A percentile compares a stretch with the other conserved stretches of the same genome.
Evolutionary conservation across 1,284 basidiomycete species (phyloP).

Genomic region (Hemileia vastatrix): DNA sequence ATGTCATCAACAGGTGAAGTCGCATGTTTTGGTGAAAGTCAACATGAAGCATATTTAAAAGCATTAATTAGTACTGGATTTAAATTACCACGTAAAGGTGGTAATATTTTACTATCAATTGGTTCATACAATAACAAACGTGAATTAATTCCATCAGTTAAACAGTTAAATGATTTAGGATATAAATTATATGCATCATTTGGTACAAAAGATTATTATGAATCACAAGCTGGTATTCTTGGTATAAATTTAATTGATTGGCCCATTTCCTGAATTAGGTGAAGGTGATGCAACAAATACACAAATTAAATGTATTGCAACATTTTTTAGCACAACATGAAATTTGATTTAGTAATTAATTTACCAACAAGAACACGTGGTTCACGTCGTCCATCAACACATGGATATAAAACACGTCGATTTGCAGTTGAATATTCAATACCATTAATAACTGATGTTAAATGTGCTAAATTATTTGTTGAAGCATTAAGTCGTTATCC

Average conservation of each 20-base stretch:
- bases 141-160: slow-evolving; percentile 89
- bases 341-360: slow-evolving; percentile 98
- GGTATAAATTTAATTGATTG: slow-evolving; percentile 86
- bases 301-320: no score
- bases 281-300: no score
- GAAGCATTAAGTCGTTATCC: slow-evolving; percentile 81
- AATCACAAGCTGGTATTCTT: slow-evolving; percentile 59
- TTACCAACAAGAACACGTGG: slow-evolving; percentile 96
- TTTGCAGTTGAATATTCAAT: slow-evolving; percentile 99
- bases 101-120: slow-evolving; percentile 84
- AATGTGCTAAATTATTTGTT: slow-evolving; percentile 91
- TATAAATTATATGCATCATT: slow-evolving; percentile 95
- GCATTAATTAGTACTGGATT: slow-evolving; percentile 93
- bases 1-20: slow-evolving; percentile 99
- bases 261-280: slow-evolving; percentile 90
- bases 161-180: slow-evolving; percentile 80
- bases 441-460: slow-evolving; percentile 95
- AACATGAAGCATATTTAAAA: slow-evolving; percentile 97
- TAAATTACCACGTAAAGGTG: slow-evolving; percentile 81
- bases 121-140: slow-evolving; percentile 96
- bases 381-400: slow-evolving; percentile 91
- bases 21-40: slow-evolving; percentile 92
- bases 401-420: slow-evolving; percentile 89
- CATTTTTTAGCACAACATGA: no score
- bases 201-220: slow-evolving; percentile 90